Evolutionary conservation across 75 land plant species (phyloP).

Genomic region (Picea sitchensis): DNA sequence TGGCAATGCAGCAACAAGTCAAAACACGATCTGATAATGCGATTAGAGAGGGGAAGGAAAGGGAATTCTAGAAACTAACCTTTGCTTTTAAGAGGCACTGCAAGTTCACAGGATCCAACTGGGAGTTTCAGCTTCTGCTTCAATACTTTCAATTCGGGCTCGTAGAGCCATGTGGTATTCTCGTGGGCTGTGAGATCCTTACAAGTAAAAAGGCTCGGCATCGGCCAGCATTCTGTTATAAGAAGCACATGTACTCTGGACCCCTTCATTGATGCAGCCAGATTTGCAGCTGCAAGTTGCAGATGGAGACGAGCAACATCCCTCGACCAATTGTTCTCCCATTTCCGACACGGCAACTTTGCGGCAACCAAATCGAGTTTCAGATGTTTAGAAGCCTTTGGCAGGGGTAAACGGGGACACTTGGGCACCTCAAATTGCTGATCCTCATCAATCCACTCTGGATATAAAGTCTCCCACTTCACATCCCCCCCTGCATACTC

Average conservation of each 20-base stretch:
- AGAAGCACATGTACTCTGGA: constrained; percentile 51
- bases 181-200: constrained; percentile 54
- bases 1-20: not conserved
- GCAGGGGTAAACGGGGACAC: constrained; percentile 60
- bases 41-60: too few species aligned
- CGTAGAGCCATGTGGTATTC: constrained; percentile 65
- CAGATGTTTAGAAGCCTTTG: constrained; percentile 24
- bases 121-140: constrained; percentile 62
- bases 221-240: constrained; percentile 64
- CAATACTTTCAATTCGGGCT: constrained; percentile 41
- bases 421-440: constrained; percentile 52
- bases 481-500: constrained; percentile 36
- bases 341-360: constrained; percentile 65
- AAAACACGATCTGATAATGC: not conserved
- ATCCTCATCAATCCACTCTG: constrained; percentile 94
- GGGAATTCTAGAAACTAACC: constrained; percentile 23
- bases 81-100: constrained; percentile 54
- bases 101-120: constrained; percentile 84
- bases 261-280: constrained; percentile 42
- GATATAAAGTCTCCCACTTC: constrained; percentile 66
- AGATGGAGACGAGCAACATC: constrained; percentile 72
- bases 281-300: constrained; percentile 65
- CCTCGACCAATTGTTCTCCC: constrained; percentile 47
- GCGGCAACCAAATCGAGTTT: constrained; percentile 60
- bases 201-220: constrained; percentile 71